Percentiles rank a stretch among this genome's conserved stretches.
Evolutionary conservation across 768 basidiomycete species (phyloP).

Genomic region (Kwoniella botswanensis): DNA sequence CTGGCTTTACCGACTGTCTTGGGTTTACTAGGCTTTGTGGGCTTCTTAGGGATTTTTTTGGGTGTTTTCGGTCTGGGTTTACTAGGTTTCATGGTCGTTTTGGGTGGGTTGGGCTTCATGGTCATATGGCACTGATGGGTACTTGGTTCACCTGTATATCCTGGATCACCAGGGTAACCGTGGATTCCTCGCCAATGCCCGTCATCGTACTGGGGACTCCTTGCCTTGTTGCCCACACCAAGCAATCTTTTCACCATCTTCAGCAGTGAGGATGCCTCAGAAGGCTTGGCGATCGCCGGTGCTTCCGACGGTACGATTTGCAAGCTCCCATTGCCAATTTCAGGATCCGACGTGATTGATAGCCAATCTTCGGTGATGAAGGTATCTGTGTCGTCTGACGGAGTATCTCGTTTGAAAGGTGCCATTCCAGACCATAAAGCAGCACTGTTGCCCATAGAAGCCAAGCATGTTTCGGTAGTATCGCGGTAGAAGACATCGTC

Average conservation of each 20-base stretch:
- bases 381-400: background rate
- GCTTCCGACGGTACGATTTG: too few species aligned
- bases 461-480: constrained; percentile 12
- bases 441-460: constrained; percentile 11
- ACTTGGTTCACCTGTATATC: background rate
- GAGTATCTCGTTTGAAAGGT: constrained; percentile 6
- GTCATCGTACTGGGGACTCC: constrained; percentile 13
- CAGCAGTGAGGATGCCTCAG: too few species aligned
- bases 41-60: too few species aligned
- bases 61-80: too few species aligned
- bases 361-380: constrained; percentile 20
- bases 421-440: background rate
- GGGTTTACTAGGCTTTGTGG: too few species aligned
- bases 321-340: too few species aligned
- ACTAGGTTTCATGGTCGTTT: too few species aligned
- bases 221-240: background rate
- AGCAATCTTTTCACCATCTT: constrained; percentile 1
- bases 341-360: too few species aligned
- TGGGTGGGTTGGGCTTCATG: too few species aligned
- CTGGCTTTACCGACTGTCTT: too few species aligned
- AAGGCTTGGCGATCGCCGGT: too few species aligned
- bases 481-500: constrained; percentile 17
- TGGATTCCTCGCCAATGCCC: constrained; percentile 24
- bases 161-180: constrained; percentile 27
- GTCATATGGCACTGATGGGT: too few species aligned